Base-by-base conservation (phyloP, 306 rosid species). In the Luffa aegyptiaca region DNA sequence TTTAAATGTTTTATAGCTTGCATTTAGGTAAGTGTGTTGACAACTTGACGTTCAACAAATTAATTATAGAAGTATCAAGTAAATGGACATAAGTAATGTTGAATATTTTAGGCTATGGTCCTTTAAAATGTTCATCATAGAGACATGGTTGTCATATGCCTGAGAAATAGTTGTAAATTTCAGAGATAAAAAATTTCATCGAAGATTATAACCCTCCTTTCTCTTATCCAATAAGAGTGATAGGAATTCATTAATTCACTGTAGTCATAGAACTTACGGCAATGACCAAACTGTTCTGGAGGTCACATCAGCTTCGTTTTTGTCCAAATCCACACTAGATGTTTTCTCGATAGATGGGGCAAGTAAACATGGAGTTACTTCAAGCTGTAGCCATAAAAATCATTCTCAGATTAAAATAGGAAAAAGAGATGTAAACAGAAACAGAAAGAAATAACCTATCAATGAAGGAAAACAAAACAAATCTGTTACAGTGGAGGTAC, bases 361-460 rank as follows among this genome's bases (percentile, higher is more conserved):
- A 57, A 94, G 97, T 85, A 94, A 85, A 82, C 92, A 94, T 71
- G 98, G 98, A 88, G 84, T 90, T 73, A 94, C 97, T 84, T 94
- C 95, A 77, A 92, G 95, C 97, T 94, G 97, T 76, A 85, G 81
- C 75, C 79, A 86, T 46, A 81, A 85, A 73, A 41, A 83, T 61
- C 6, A 26, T 45, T 26, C 58, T 45, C 77, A 72, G 21, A 72
- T 17, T 41, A 41, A 66, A 18, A 66, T 18, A 39, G 74, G 72
- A 42, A 66, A 66, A 66, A 39, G 33, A 66, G 51, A 39, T 17
- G 49, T 6, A 8, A 9, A 17, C 74, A 3, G 49, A 8, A 9
- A 17, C 74, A 3, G 49, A 57, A 20, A 64, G 48, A 41, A 66
- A 66, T 17, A 66, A n/a, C 13, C 74, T 51, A 39, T 66, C 51